Conservation (phyloP, 2,329 filamentous ascomycete genomes). For the Fusarium brachygibbosum region DNA sequence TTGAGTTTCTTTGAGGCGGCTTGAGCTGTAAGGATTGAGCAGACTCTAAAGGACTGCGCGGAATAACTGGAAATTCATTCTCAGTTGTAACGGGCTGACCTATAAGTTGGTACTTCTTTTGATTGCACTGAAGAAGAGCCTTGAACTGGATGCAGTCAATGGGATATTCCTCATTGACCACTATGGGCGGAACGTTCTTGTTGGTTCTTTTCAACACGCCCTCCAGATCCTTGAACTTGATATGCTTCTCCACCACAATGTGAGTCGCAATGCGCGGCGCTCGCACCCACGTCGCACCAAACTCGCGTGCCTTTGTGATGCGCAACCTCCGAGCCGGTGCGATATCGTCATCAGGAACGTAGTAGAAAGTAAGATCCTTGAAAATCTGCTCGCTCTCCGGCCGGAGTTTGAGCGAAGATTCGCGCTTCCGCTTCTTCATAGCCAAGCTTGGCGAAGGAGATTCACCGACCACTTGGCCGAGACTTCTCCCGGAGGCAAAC, state of each 20-base stretch:
- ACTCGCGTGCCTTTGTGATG: conserved; percentile 80
- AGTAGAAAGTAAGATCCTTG: conserved; percentile 74
- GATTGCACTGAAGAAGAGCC: conserved; percentile 69
- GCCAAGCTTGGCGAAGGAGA: conserved; percentile 46
- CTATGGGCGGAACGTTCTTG: conserved; percentile 50
- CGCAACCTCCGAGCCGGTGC: conserved; percentile 75
- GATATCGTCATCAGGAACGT: conserved; percentile 84
- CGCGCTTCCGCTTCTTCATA: conserved; percentile 63
- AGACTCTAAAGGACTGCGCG: conserved; percentile 40
- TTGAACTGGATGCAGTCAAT: conserved; percentile 75
- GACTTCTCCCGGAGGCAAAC: conserved; percentile 35
- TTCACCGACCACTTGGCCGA: conserved; percentile 22
- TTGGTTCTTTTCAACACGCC: conserved; percentile 54
- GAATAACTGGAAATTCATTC: not conserved
- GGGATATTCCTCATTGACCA: conserved; percentile 79
- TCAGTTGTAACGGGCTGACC: conserved; percentile 58
- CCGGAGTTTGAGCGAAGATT: conserved; percentile 58
- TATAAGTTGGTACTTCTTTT: conserved; percentile 70
- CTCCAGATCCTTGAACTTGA: conserved; percentile 75
- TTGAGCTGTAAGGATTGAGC: conserved; percentile 64
- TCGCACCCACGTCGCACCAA: conserved; percentile 79
- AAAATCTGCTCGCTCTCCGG: conserved; percentile 71
- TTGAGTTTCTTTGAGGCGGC: conserved; percentile 55
- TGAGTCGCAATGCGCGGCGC: conserved; percentile 76
- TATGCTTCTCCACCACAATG: conserved; percentile 79